These are phyloP conservation scores for Pyricularia pennisetigena DNA, from an alignment of 2,329 filamentous ascomycete species.

Conservation along the genomic window DNA sequence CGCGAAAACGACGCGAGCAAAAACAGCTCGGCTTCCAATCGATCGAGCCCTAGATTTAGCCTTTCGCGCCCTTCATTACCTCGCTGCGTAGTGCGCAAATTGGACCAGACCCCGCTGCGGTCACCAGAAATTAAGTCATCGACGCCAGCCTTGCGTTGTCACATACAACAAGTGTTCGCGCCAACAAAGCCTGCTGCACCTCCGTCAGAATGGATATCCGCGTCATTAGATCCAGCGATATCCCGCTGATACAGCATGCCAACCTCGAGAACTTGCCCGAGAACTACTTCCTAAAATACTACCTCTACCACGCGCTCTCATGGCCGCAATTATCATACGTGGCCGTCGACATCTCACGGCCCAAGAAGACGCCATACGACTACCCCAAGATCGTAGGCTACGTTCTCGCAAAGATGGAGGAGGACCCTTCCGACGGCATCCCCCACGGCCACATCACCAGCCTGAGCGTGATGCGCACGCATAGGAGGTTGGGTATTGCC, in stretches of 20 bases:
- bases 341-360: conserved; percentile 81
- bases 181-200: not conserved
- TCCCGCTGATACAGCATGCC: conserved; percentile 89
- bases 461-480: conserved; percentile 91
- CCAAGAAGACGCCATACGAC: conserved; percentile 68
- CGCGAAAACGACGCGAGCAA: not conserved
- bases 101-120: not conserved
- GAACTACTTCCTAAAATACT: conserved; percentile 99
- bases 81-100: not conserved
- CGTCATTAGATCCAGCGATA: conserved; percentile 70
- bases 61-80: not conserved
- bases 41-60: not conserved
- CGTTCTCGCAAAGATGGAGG: conserved; percentile 99
- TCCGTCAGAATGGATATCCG: conserved; percentile 72
- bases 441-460: conserved; percentile 95
- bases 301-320: conserved; percentile 95
- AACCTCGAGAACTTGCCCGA: conserved; percentile 98
- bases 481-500: conserved; percentile 80
- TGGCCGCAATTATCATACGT: conserved; percentile 98
- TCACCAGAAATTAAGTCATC: not conserved
- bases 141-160: not conserved
- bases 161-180: not conserved
- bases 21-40: not conserved
- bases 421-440: conserved; percentile 84
- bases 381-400: conserved; percentile 98